Evolutionary conservation across 2,329 filamentous ascomycete species (phyloP).

Genomic region (Botrytis squamosa): DNA sequence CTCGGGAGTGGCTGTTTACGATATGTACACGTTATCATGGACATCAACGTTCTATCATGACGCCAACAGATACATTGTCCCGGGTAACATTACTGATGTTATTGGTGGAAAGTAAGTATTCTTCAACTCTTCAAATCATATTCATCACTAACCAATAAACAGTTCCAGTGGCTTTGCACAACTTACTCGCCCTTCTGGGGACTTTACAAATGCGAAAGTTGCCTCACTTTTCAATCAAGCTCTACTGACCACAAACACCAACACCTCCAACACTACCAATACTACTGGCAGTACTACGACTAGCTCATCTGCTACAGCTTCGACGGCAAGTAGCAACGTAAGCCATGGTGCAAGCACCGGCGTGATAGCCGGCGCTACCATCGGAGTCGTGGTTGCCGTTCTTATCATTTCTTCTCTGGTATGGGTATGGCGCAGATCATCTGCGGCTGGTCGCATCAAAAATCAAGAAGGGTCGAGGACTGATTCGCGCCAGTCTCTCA

Average conservation of each 20-base stretch:
- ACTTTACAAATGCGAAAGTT: conserved; percentile 2
- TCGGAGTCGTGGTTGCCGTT: not conserved
- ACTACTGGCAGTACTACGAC: not conserved
- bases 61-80: conserved; percentile 36
- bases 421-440: conserved; percentile 17
- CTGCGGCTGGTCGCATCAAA: not conserved
- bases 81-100: conserved; percentile 28
- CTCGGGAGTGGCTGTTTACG: conserved; percentile 38
- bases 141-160: not conserved
- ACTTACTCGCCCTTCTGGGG: not conserved
- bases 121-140: too few relatives aligned
- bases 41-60: conserved; percentile 36
- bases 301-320: not conserved
- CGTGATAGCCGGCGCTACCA: conserved; percentile 15
- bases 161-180: conserved; percentile 17
- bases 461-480: not conserved
- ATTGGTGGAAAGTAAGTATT: conserved; percentile 37
- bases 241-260: not conserved
- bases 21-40: conserved; percentile 38
- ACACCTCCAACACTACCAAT: not conserved
- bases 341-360: not conserved
- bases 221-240: conserved; percentile 16
- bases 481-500: conserved; percentile 8
- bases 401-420: conserved; percentile 9
- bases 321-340: not conserved